phyloP scores from a whole-genome alignment of 768 basidiomycete genomes.

The Asterophora lycoperdoides region DNA sequence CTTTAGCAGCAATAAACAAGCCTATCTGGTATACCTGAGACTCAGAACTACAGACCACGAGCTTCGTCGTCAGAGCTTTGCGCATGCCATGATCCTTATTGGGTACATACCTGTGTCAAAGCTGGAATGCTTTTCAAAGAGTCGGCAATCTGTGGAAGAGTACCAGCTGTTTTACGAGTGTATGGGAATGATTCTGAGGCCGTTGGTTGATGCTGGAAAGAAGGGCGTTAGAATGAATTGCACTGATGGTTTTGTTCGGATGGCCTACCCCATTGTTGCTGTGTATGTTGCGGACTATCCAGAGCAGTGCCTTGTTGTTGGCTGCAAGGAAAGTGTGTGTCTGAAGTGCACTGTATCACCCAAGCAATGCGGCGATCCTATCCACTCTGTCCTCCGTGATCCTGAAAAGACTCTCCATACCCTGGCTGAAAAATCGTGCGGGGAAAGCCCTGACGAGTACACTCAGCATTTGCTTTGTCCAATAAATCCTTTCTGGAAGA shows the following conservation, averaged over 20 bases:
- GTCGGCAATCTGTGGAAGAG: slow-evolving; percentile 7
- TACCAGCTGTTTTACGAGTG: slow-evolving; percentile 32
- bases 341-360: slow-evolving; percentile 21
- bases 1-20: slow-evolving; percentile 9
- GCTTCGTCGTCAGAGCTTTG: background rate
- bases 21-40: slow-evolving; percentile 15
- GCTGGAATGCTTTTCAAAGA: slow-evolving; percentile 20
- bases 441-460: slow-evolving; percentile 6
- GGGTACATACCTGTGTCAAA: slow-evolving; percentile 32
- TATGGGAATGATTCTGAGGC: slow-evolving; percentile 22
- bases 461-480: slow-evolving; percentile 11
- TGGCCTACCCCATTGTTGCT: slow-evolving; percentile 28
- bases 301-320: too few relatives aligned
- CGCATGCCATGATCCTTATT: slow-evolving; percentile 25
- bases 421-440: background rate
- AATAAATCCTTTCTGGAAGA: too few relatives aligned
- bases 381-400: background rate
- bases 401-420: too few relatives aligned
- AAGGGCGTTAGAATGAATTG: slow-evolving; percentile 20
- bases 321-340: slow-evolving; percentile 20
- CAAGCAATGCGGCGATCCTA: slow-evolving; percentile 12
- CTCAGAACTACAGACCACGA: slow-evolving; percentile 8
- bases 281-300: slow-evolving; percentile 32
- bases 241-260: too few relatives aligned
- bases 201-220: slow-evolving; percentile 28